A percentile compares a stretch with the other conserved stretches of the same genome.
phyloP scores from a whole-genome alignment of 495 filamentous ascomycete species.

The Staphylotrichum longicolle region DNA sequence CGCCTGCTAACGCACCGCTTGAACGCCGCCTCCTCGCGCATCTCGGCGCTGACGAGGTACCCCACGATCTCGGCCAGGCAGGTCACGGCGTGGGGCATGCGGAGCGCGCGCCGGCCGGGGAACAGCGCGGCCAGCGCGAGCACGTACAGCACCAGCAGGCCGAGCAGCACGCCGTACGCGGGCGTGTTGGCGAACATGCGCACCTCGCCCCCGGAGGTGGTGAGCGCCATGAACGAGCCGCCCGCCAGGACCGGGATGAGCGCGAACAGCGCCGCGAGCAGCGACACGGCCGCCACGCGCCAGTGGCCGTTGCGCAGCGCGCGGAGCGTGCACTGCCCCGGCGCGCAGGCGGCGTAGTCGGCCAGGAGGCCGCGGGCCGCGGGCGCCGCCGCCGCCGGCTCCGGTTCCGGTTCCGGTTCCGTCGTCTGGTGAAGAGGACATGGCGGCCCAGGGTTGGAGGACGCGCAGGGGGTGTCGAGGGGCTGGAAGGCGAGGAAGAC shows the following conservation, averaged over 20 bases:
- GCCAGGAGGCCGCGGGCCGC: slow-evolving; percentile 63
- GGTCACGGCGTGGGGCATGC: slow-evolving; percentile 66
- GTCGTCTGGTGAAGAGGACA: slow-evolving; percentile 40
- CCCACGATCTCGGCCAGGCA: slow-evolving; percentile 74
- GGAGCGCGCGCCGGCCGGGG: slow-evolving; percentile 54
- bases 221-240: slow-evolving; percentile 79
- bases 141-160: slow-evolving; percentile 64
- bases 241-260: slow-evolving; percentile 73
- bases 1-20: slow-evolving; percentile 28
- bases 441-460: slow-evolving; percentile 69
- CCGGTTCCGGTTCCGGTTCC: background rate
- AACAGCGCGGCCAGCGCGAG: slow-evolving; percentile 48
- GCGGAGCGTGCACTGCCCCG: slow-evolving; percentile 59
- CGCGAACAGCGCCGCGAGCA: slow-evolving; percentile 61
- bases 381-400: slow-evolving; percentile 16
- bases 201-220: slow-evolving; percentile 47
- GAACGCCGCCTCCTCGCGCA: slow-evolving; percentile 68
- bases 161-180: slow-evolving; percentile 66
- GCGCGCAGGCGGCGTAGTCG: slow-evolving; percentile 65
- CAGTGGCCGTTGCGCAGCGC: slow-evolving; percentile 66
- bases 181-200: slow-evolving; percentile 68
- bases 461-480: slow-evolving; percentile 71
- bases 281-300: slow-evolving; percentile 65
- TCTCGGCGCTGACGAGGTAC: slow-evolving; percentile 66
- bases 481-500: slow-evolving; percentile 75